Evolutionary conservation across 139 green algal genomes (phyloP).

Genomic region (Volvox reticuliferus): DNA sequence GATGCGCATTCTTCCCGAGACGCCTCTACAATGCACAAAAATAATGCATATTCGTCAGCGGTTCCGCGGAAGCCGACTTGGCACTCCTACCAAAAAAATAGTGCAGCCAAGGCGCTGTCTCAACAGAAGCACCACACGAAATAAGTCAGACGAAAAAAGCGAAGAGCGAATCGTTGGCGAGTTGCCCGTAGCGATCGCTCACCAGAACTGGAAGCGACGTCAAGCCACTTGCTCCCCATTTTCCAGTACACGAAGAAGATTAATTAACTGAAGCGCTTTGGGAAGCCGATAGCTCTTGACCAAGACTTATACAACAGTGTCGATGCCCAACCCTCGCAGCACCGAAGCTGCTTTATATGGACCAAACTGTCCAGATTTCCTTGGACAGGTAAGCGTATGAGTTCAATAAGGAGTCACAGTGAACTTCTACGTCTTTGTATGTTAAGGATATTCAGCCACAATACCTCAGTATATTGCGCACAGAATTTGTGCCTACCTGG

Average conservation of each 20-base stretch:
- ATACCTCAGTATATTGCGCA: too few relatives aligned
- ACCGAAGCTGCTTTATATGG: too few relatives aligned
- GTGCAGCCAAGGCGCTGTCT: not conserved
- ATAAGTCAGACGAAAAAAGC: not conserved
- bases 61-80: not conserved
- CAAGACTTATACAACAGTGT: too few relatives aligned
- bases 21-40: not conserved
- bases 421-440: too few relatives aligned
- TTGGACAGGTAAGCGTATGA: too few relatives aligned
- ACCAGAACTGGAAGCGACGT: not conserved
- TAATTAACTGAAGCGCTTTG: too few relatives aligned
- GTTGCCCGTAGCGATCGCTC: not conserved
- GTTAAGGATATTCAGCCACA: too few relatives aligned
- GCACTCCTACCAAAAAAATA: not conserved
- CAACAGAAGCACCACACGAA: not conserved
- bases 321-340: too few relatives aligned
- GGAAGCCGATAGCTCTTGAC: too few relatives aligned
- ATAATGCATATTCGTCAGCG: not conserved
- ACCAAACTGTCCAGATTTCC: too few relatives aligned
- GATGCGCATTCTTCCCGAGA: not conserved
- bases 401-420: too few relatives aligned
- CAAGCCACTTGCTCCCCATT: constrained; percentile 25
- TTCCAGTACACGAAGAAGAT: not conserved
- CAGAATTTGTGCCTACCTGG: too few relatives aligned
- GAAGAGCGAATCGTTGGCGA: not conserved